phyloP scores from a whole-genome alignment of 1,284 basidiomycete species.

The Trichosporon faecale region DNA sequence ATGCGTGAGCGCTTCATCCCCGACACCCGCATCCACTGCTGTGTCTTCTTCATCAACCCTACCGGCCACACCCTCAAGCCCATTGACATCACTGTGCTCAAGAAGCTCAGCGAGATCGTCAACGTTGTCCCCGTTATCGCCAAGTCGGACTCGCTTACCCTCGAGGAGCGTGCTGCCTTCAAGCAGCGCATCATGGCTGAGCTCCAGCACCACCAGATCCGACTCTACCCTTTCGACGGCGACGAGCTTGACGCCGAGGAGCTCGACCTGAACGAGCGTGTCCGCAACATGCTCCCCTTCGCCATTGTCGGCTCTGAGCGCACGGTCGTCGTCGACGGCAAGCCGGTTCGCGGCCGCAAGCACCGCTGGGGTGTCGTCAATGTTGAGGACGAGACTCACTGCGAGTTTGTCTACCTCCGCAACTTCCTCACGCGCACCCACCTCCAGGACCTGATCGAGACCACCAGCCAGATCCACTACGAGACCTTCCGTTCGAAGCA shows the following conservation, averaged over 20 bases:
- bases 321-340: constrained; percentile 91
- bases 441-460: constrained; percentile 97
- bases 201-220: constrained; percentile 87
- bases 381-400: constrained; percentile 93
- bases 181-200: constrained; percentile 95
- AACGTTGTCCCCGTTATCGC: constrained; percentile 99
- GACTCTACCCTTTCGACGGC: constrained; percentile 93
- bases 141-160: constrained; percentile 91
- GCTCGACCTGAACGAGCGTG: constrained; percentile 81
- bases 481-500: constrained; percentile 99
- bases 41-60: constrained; percentile 96
- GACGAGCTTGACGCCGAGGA: constrained; percentile 89
- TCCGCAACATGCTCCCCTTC: constrained; percentile 92
- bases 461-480: constrained; percentile 97
- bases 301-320: constrained; percentile 94
- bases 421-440: constrained; percentile 92
- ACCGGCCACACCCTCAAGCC: constrained; percentile 88
- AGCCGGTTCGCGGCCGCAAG: constrained; percentile 90
- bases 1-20: constrained; percentile 98
- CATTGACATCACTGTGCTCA: constrained; percentile 98
- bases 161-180: constrained; percentile 89
- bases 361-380: constrained; percentile 98
- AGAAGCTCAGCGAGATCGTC: constrained; percentile 96
- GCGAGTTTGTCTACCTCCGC: constrained; percentile 95
- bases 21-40: constrained; percentile 98